Conservation (phyloP, 371 early-diverging fungal species). For the Mucor piriformis region DNA sequence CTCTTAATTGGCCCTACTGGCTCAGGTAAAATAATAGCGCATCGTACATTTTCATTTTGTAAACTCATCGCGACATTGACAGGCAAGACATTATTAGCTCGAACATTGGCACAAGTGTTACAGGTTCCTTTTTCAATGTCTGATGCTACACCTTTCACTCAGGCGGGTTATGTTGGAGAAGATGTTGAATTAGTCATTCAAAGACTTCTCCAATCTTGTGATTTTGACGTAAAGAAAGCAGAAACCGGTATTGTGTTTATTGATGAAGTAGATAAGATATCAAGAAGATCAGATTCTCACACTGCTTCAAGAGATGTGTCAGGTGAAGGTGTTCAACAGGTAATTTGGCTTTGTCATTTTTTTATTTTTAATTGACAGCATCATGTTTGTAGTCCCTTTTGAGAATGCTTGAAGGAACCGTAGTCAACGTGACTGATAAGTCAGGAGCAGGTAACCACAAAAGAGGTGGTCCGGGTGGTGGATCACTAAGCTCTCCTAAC, state of each 20-base stretch:
- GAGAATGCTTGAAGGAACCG: constrained; percentile 89
- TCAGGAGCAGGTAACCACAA: constrained; percentile 55
- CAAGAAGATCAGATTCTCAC: constrained; percentile 73
- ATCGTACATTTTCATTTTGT: too few species aligned
- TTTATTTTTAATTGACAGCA: too few species aligned
- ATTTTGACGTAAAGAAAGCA: constrained; percentile 85
- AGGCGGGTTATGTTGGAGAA: constrained; percentile 94
- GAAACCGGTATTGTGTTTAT: constrained; percentile 92
- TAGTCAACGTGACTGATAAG: constrained; percentile 85
- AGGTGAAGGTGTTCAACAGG: constrained; percentile 94
- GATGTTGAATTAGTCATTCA: constrained; percentile 90
- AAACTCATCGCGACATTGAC: too few species aligned
- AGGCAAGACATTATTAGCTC: constrained; percentile 80
- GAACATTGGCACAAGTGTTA: constrained; percentile 82
- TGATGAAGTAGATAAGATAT: constrained; percentile 93
- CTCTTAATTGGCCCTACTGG: constrained; percentile 87
- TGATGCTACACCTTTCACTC: constrained; percentile 93
- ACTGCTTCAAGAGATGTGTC: constrained; percentile 88
- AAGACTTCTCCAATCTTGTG: constrained; percentile 83
- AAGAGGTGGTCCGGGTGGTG: constrained; percentile 18
- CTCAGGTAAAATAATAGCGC: constrained; percentile 44
- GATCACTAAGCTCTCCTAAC: constrained; percentile 40
- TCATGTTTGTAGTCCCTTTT: constrained; percentile 64
- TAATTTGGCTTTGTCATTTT: too few species aligned
- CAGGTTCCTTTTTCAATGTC: constrained; percentile 91